Percentiles rank a stretch among this genome's conserved stretches.
Evolutionary conservation across 371 early-diverging fungal genomes (phyloP).

Genomic region (Mortierella sp.): DNA sequence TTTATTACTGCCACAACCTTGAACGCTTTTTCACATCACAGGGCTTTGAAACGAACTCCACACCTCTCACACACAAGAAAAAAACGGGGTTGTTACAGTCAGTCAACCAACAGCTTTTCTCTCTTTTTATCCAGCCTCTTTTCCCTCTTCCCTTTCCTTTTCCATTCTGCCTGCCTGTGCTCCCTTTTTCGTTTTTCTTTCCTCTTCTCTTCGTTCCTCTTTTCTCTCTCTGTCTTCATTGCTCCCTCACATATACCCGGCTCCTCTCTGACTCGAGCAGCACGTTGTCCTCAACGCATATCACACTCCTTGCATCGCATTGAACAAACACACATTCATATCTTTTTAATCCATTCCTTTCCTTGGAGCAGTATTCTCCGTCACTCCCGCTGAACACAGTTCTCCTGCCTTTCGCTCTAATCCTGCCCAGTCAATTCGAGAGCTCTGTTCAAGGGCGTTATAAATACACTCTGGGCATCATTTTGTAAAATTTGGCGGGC

Average conservation of each 20-base stretch:
- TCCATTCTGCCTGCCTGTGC: neutral
- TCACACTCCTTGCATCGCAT: neutral
- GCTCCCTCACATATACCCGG: slow-evolving; percentile 1
- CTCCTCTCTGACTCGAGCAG: neutral
- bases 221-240: neutral
- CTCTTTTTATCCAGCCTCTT: neutral
- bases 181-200: neutral
- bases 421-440: neutral
- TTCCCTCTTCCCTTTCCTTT: neutral
- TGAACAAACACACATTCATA: neutral
- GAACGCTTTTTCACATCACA: neutral
- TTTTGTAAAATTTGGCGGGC: slow-evolving; percentile 9
- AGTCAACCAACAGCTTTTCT: neutral
- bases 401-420: slow-evolving; percentile 10
- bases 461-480: slow-evolving; percentile 1
- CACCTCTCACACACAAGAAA: slow-evolving; percentile 9
- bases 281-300: neutral
- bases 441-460: neutral
- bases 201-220: neutral
- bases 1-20: neutral
- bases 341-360: neutral
- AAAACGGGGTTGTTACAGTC: slow-evolving; percentile 6
- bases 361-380: neutral
- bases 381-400: neutral
- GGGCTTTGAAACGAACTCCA: slow-evolving; percentile 8